Conservation (phyloP, 306 rosid genomes). For the Quercus mongolica region DNA sequence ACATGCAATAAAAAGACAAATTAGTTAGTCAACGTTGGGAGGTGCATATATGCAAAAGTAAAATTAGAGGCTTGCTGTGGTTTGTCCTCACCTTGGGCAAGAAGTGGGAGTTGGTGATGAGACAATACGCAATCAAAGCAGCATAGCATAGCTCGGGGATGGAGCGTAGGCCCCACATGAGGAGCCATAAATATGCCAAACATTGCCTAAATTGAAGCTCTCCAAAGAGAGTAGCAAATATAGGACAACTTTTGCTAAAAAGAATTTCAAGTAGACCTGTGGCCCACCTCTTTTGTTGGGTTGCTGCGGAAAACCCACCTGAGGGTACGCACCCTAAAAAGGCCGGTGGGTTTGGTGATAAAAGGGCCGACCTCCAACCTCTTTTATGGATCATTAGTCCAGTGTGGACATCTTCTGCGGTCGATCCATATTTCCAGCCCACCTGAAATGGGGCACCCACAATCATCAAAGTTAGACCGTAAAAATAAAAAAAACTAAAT, state of each 20-base stretch:
- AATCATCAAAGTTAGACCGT: too few relatives aligned
- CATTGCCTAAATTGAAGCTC: slow-evolving; percentile 47
- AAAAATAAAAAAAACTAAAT: too few relatives aligned
- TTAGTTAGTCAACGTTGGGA: too few relatives aligned
- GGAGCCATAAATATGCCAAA: slow-evolving; percentile 42
- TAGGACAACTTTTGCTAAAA: slow-evolving; percentile 38
- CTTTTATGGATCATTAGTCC: slow-evolving; percentile 50
- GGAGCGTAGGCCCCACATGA: slow-evolving; percentile 26
- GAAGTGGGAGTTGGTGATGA: slow-evolving; percentile 52
- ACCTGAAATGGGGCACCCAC: too few relatives aligned
- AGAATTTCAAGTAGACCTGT: slow-evolving; percentile 54
- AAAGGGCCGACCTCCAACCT: slow-evolving; percentile 61
- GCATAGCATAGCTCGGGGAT: slow-evolving; percentile 46
- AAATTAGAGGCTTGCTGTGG: background rate
- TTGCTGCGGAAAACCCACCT: slow-evolving; percentile 38
- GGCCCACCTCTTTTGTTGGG: slow-evolving; percentile 69
- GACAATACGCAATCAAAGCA: slow-evolving; percentile 40
- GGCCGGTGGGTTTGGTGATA: slow-evolving; percentile 36
- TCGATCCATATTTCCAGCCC: too few relatives aligned
- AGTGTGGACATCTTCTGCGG: too few relatives aligned
- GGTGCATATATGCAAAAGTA: too few relatives aligned
- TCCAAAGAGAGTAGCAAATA: slow-evolving; percentile 28
- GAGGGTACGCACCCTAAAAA: slow-evolving; percentile 60
- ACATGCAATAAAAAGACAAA: too few relatives aligned
- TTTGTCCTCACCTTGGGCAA: slow-evolving; percentile 51